A percentile compares a stretch with the other conserved stretches of the same genome.
Evolutionary conservation across 1,284 basidiomycete genomes (phyloP).

Genomic region (Ceratobasidium papillatum): DNA sequence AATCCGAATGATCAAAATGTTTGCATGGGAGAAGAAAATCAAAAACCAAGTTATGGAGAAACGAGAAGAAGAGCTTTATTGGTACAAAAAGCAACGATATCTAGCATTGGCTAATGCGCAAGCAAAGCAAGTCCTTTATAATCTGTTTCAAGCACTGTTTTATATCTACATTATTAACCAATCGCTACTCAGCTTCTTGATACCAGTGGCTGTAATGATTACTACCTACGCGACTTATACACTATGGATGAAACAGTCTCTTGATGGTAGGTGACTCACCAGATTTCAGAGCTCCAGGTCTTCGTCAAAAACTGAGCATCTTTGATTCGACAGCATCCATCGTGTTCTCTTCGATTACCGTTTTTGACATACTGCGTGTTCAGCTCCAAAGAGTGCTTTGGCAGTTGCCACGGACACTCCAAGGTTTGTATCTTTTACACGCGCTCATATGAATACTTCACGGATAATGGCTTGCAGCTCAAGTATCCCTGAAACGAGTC

Average conservation of each 20-base stretch:
- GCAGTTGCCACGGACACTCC: constrained; percentile 1
- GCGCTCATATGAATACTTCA: neutral
- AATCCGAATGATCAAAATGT: constrained; percentile 46
- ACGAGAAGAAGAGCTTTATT: constrained; percentile 44
- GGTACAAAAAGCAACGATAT: constrained; percentile 56
- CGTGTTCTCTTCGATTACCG: constrained; percentile 44
- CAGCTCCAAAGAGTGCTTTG: constrained; percentile 1
- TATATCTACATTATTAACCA: neutral
- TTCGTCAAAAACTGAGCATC: neutral
- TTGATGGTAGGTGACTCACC: constrained; percentile 5
- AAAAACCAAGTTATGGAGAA: constrained; percentile 39
- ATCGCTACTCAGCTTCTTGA: neutral
- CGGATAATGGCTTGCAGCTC: neutral
- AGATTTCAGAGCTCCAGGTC: neutral
- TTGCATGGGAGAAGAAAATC: constrained; percentile 42
- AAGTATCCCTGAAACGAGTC: constrained; percentile 39
- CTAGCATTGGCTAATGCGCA: constrained; percentile 53
- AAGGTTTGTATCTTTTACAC: neutral
- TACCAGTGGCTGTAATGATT: neutral
- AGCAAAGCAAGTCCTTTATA: constrained; percentile 52
- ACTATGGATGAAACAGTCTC: constrained; percentile 1
- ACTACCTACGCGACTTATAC: constrained; percentile 16
- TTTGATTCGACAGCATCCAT: constrained; percentile 21
- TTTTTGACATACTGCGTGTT: constrained; percentile 40
- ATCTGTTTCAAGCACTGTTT: neutral